Percentiles rank a stretch among this genome's conserved stretches.
Evolutionary conservation across 331 rosid genomes (phyloP).

Genomic region (Phaseolus coccineus): DNA sequence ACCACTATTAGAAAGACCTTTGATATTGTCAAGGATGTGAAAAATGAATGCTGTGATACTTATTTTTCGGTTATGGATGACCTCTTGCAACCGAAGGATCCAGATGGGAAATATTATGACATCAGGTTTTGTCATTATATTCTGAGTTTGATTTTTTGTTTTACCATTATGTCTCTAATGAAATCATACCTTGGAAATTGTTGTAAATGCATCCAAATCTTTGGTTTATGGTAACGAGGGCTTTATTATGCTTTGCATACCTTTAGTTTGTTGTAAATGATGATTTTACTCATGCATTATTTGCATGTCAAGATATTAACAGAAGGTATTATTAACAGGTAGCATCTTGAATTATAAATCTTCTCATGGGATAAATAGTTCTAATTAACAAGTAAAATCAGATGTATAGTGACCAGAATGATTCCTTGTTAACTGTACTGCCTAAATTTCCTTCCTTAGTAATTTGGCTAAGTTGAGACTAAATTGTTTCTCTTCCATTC

Average conservation of each 20-base stretch:
- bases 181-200: conserved; percentile 2
- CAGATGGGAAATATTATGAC: conserved; percentile 69
- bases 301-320: not conserved
- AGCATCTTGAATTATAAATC: conserved; percentile 1
- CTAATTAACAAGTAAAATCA: not conserved
- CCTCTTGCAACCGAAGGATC: conserved; percentile 55
- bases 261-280: not conserved
- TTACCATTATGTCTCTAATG: conserved; percentile 8
- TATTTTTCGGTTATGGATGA: conserved; percentile 83
- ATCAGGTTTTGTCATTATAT: conserved; percentile 62
- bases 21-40: conserved; percentile 71
- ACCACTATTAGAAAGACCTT: conserved; percentile 64
- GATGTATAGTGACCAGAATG: not conserved
- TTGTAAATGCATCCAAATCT: not conserved
- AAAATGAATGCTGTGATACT: conserved; percentile 69
- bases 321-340: not conserved
- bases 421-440: not conserved
- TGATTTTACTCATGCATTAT: not conserved
- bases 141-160: conserved; percentile 8
- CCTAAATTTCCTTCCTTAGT: not conserved
- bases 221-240: not conserved
- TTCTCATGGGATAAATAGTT: not conserved
- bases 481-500: not conserved
- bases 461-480: conserved; percentile 12
- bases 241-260: not conserved